phyloP scores from a whole-genome alignment of 805 yeast species.

The Schwanniomyces occidentalis region DNA sequence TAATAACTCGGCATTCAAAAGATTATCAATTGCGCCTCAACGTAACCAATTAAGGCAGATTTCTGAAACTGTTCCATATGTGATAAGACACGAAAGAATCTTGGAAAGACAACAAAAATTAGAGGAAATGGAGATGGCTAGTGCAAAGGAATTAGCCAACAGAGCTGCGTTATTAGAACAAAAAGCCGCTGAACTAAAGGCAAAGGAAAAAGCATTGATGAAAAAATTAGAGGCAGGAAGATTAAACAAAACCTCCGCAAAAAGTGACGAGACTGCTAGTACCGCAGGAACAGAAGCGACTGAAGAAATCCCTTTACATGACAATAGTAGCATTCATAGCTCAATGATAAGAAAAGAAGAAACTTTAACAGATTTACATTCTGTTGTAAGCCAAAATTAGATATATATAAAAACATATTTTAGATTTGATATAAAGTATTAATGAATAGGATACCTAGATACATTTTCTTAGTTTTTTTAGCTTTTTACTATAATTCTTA shows the following conservation, averaged over 20 bases:
- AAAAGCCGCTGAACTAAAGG: conserved; percentile 70
- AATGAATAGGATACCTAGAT: neutral
- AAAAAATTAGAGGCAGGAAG: conserved; percentile 36
- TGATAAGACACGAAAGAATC: conserved; percentile 72
- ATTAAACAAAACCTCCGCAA: conserved; percentile 9
- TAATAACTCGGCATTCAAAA: conserved; percentile 37
- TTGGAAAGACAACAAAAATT: conserved; percentile 74
- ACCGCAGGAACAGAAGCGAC: conserved; percentile 14
- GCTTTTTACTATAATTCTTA: too few relatives aligned
- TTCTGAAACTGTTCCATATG: conserved; percentile 84
- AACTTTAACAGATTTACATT: conserved; percentile 54
- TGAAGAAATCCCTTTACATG: conserved; percentile 6
- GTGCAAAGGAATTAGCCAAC: conserved; percentile 69
- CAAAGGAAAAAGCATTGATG: conserved; percentile 58
- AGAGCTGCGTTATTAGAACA: conserved; percentile 77
- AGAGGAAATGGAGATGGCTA: conserved; percentile 75
- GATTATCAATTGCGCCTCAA: conserved; percentile 47
- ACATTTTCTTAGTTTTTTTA: neutral
- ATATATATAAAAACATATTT: neutral
- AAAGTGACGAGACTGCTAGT: conserved; percentile 12
- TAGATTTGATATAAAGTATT: neutral
- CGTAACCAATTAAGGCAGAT: conserved; percentile 71
- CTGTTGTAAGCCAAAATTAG: conserved; percentile 20
- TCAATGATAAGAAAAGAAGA: conserved; percentile 44
- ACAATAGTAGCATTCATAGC: conserved; percentile 12